These are phyloP conservation scores for Geranium rotundifolium DNA, from an alignment of 345 rosid species.

Conservation along the genomic window DNA sequence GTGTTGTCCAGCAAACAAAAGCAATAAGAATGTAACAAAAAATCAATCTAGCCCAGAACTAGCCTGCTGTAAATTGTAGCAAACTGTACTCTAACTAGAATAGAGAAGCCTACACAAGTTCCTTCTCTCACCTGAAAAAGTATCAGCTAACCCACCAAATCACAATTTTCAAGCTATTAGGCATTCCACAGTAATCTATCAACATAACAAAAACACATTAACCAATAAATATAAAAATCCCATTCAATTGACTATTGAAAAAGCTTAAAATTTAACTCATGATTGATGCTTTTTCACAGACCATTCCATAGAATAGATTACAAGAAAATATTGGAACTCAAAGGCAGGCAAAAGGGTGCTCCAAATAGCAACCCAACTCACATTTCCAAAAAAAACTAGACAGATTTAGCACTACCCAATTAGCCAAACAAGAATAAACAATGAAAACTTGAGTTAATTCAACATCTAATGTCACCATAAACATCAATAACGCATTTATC, in stretches of 20 bases:
- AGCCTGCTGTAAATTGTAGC: background rate
- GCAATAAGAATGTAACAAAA: background rate
- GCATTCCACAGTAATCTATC: background rate
- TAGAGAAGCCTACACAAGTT: background rate
- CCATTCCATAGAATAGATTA: background rate
- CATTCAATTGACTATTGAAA: background rate
- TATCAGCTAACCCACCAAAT: background rate
- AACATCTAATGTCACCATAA: background rate
- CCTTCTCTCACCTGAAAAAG: background rate
- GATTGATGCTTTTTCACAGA: background rate
- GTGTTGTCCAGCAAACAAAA: background rate
- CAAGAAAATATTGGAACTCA: background rate
- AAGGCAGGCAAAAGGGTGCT: background rate
- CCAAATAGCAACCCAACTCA: background rate
- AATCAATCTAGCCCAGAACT: background rate
- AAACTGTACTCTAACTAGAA: background rate
- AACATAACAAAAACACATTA: no score
- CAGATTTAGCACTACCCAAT: background rate
- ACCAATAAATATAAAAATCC: no score
- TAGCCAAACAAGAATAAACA: background rate
- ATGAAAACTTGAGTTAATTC: background rate
- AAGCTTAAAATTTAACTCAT: background rate
- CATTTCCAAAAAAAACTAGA: background rate
- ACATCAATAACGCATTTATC: no score
- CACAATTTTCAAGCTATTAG: background rate